Conservation (phyloP, 495 filamentous ascomycete genomes). For the Cladorrhinum samala region DNA sequence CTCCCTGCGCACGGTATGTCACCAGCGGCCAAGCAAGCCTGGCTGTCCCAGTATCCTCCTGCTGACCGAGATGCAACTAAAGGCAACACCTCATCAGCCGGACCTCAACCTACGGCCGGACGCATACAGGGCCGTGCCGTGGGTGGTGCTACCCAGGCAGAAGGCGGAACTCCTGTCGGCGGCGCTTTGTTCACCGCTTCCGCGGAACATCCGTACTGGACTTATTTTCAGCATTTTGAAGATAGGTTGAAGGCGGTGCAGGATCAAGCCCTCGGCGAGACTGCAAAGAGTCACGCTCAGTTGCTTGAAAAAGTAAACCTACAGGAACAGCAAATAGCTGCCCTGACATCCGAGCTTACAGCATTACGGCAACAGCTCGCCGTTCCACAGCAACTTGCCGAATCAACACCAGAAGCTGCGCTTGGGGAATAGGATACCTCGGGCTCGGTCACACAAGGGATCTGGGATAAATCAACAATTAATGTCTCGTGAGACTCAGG, state of each 20-base stretch:
- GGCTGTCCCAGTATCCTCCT: constrained; percentile 39
- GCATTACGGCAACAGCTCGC: constrained; percentile 15
- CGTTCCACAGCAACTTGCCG: background rate
- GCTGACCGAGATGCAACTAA: constrained; percentile 43
- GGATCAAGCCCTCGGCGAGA: constrained; percentile 23
- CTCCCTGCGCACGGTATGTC: constrained; percentile 35
- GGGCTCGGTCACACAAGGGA: background rate
- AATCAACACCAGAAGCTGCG: background rate
- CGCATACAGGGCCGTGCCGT: constrained; percentile 20
- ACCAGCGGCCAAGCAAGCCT: constrained; percentile 26
- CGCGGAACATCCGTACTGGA: constrained; percentile 39
- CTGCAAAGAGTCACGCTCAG: constrained; percentile 18
- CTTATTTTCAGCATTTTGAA: constrained; percentile 45
- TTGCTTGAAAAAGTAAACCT: constrained; percentile 31
- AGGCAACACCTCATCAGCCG: constrained; percentile 27
- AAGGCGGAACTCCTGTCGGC: constrained; percentile 27
- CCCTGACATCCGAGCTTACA: constrained; percentile 20
- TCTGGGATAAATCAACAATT: background rate
- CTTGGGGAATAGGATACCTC: background rate
- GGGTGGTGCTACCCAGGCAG: constrained; percentile 21
- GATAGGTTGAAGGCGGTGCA: constrained; percentile 37
- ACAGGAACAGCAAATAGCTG: constrained; percentile 34
- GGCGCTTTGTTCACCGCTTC: constrained; percentile 36
- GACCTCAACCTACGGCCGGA: constrained; percentile 18
- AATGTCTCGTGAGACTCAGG: too few species aligned